Base-by-base conservation (phyloP, 2,329 filamentous ascomycete genomes). In the Dryadomyces quercus-mongolicae region DNA sequence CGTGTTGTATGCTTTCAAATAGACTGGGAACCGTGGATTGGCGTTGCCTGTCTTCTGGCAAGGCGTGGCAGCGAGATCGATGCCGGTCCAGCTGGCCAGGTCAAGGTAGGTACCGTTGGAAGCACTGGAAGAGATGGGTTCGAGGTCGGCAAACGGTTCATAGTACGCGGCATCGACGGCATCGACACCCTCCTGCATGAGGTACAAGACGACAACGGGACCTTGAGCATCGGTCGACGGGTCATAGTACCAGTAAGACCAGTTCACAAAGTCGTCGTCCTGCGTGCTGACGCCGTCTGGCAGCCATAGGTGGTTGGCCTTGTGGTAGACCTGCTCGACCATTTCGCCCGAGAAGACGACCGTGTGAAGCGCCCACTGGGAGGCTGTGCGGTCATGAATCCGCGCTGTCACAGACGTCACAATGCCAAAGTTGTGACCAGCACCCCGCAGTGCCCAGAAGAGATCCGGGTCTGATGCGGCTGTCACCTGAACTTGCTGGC, bases 351-450 rank as follows among this genome's bases (percentile, higher is more conserved):
- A 66, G 60, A 73, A 74, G 22, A 66, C 66, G 52, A 74, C 57
- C 1, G 67, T 71, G 51, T 70, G 65, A 49, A 70, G 67, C 6
- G 69, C 68, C 63, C 67, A 73, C 51, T 65, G 62, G 25, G 55
- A 56, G 59, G 65, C 52, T 51, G 62, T 62, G 38, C 63, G 64
- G 53, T 74, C 68, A 58, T 74, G 76, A 51, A 78, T 70, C 61
- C 74, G 73, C 18, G 70, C 70, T 1, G 74, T 78, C 16, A 81
- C 56, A 73, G 56, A 57, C 5, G 56, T 58, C 38, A 58, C 56
- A 53, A 81, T 71, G 44, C 78, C 78, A 55, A 81, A 81, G 63
- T 81, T 81, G 56, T 80, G 74, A 1, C 77, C 78, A 2, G 77
- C 78, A 5, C 78, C 78, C 50, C 69, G 68, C 59, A 82, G 69